Evolutionary conservation across 2,329 filamentous ascomycete genomes (phyloP).

Genomic region (Aspergillus terreus): DNA sequence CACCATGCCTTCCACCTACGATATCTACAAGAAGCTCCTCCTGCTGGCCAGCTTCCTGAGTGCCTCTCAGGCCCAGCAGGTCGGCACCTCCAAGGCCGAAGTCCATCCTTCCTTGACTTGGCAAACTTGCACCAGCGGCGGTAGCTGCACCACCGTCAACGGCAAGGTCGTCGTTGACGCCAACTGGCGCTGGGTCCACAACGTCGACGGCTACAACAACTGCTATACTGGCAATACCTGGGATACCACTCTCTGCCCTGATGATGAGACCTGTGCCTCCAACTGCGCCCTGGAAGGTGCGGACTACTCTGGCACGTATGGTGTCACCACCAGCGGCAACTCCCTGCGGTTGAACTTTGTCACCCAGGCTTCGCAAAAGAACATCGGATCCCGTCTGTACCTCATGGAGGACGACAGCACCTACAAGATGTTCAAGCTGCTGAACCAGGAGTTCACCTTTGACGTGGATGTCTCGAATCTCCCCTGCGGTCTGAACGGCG

Average conservation of each 20-base stretch:
- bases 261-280: conserved; percentile 48
- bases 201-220: conserved; percentile 48
- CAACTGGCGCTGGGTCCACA: conserved; percentile 59
- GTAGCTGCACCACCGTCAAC: conserved; percentile 49
- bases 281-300: conserved; percentile 58
- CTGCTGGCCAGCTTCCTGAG: conserved; percentile 12
- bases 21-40: conserved; percentile 14
- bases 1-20: conserved; percentile 11
- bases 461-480: conserved; percentile 67
- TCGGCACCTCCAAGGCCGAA: conserved; percentile 19
- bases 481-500: conserved; percentile 68
- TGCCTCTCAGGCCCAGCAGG: conserved; percentile 17
- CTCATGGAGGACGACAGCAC: conserved; percentile 59
- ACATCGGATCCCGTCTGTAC: conserved; percentile 56
- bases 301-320: conserved; percentile 51
- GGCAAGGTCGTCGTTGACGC: conserved; percentile 52
- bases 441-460: conserved; percentile 68
- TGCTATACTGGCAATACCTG: conserved; percentile 55
- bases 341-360: conserved; percentile 49
- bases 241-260: conserved; percentile 48
- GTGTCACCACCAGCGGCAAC: conserved; percentile 49
- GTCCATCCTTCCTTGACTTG: conserved; percentile 50
- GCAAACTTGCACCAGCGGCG: conserved; percentile 48
- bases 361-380: conserved; percentile 33
- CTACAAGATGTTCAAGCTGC: conserved; percentile 63